Conservation (phyloP, 2,329 filamentous ascomycete species). For the Phaeomoniella chlamydospora region DNA sequence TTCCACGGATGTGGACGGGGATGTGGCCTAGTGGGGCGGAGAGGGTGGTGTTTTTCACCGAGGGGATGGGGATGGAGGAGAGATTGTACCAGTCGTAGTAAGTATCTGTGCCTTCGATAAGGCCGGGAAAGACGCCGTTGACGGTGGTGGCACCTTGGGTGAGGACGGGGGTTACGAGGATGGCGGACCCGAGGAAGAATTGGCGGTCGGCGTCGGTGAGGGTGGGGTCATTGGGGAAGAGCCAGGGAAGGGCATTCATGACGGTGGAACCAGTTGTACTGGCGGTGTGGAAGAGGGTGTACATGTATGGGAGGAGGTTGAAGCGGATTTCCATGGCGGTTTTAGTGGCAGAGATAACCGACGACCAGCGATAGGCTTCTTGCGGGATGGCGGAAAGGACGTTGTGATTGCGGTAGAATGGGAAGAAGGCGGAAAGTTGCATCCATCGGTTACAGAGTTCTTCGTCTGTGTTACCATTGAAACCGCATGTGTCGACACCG, state of each 20-base stretch:
- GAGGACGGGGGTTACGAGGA: slow-evolving; percentile 56
- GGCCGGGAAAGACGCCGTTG: slow-evolving; percentile 55
- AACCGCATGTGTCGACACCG: slow-evolving; percentile 56
- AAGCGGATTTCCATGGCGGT: slow-evolving; percentile 58
- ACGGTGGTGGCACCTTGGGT: slow-evolving; percentile 46
- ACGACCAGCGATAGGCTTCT: slow-evolving; percentile 57
- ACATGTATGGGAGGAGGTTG: slow-evolving; percentile 57
- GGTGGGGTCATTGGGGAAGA: slow-evolving; percentile 53
- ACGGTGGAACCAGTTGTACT: slow-evolving; percentile 53
- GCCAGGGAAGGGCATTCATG: slow-evolving; percentile 61
- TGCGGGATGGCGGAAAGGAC: slow-evolving; percentile 44
- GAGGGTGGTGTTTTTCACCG: slow-evolving; percentile 43
- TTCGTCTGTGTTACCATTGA: slow-evolving; percentile 50
- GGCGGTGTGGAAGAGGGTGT: slow-evolving; percentile 56
- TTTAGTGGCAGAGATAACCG: slow-evolving; percentile 49
- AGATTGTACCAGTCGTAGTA: slow-evolving; percentile 79
- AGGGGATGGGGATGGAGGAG: slow-evolving; percentile 35
- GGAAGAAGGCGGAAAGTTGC: slow-evolving; percentile 60
- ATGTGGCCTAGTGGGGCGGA: slow-evolving; percentile 52
- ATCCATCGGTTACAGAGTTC: slow-evolving; percentile 65
- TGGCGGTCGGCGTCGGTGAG: slow-evolving; percentile 54
- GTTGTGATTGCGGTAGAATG: slow-evolving; percentile 70
- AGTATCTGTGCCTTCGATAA: slow-evolving; percentile 29
- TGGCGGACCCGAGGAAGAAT: slow-evolving; percentile 53
- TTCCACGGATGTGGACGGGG: slow-evolving; percentile 56